Conservation (phyloP, 2,329 filamentous ascomycete species). For the Phaeophleospora eucalypticola region DNA sequence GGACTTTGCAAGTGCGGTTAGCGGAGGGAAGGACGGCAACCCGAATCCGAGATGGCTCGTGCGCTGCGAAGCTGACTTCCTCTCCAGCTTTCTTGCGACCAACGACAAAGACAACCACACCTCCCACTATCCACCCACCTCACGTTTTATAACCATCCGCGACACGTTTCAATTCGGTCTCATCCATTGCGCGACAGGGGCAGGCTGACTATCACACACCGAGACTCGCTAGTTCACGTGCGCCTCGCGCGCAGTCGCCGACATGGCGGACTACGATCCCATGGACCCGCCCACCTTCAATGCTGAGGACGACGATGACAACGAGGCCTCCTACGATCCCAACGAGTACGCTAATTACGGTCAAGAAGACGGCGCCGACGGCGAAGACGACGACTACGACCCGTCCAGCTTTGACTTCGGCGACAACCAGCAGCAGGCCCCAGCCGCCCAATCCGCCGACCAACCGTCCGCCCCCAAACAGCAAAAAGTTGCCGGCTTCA, state of each 20-base stretch:
- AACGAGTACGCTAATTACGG: slow-evolving; percentile 13
- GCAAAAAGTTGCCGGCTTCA: slow-evolving; percentile 49
- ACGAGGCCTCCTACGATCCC: slow-evolving; percentile 35
- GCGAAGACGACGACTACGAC: slow-evolving; percentile 33
- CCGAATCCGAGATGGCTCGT: neutral
- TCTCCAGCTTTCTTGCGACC: neutral
- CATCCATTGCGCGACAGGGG: neutral
- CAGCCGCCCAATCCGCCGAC: slow-evolving; percentile 9
- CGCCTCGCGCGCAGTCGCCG: slow-evolving; percentile 13
- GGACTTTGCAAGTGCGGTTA: neutral
- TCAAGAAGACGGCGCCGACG: slow-evolving; percentile 23
- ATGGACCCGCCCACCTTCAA: slow-evolving; percentile 22
- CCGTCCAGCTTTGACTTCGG: slow-evolving; percentile 30
- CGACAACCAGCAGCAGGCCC: slow-evolving; percentile 9
- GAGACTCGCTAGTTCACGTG: neutral
- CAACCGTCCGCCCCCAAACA: slow-evolving; percentile 38
- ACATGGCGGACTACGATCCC: slow-evolving; percentile 45
- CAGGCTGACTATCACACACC: neutral
- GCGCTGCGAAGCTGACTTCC: neutral
- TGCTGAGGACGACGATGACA: slow-evolving; percentile 23
- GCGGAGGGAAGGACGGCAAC: neutral
- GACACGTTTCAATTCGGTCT: neutral
- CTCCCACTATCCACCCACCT: neutral
- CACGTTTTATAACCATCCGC: neutral
- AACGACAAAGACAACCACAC: neutral